Base-by-base conservation (phyloP, 371 early-diverging fungal genomes). In the Neoconidiobolus thromboides region DNA sequence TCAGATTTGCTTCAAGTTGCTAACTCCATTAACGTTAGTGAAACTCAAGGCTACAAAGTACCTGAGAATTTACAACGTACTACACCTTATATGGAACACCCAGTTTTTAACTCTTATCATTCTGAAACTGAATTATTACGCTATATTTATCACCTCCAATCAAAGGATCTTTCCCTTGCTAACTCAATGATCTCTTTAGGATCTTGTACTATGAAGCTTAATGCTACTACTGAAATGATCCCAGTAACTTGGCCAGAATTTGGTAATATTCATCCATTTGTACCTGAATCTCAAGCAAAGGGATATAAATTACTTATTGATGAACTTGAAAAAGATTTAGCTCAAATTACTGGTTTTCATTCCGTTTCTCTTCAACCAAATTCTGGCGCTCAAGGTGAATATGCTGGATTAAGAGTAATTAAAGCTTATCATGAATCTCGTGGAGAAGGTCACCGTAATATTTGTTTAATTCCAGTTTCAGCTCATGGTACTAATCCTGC, bases 401-500 rank as follows among this genome's bases (percentile, higher is more conserved):
- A 91, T 71, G 85, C 97, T 51, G 97, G 96, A 63, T 81, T 96
- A 46, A 84, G 92, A 56, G 79, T 81, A 54, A 96, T 96, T 69
- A 83, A 82, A 61, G 90, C 92, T 41, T 95, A 88, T 73, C 89
- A 91, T 62, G 77, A 76, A 39, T 78, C 89, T 47, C 79, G 78
- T 55, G 91, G 92, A 51, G 81, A 95, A 48, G 56, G 61, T 42
- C 78, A 87, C 55, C 91, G 96, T 64, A 80, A 92, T 67, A 78
- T 96, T 47, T 94, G 95, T 68, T 73, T 96, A 68, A 94, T 96
- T 55, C 97, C 97, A 2, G 89, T 91, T 61, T 95, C 96, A 38
- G 97, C 97, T 39, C 97, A 96, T 71, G 97, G 97, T 56, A 96
- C 97, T 63, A 96, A 96, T 78, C 95, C 96, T n/a, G 96, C 97